These are phyloP conservation scores for Colletotrichum viniferum DNA, from an alignment of 2,329 filamentous ascomycete genomes.

Conservation along the genomic window DNA sequence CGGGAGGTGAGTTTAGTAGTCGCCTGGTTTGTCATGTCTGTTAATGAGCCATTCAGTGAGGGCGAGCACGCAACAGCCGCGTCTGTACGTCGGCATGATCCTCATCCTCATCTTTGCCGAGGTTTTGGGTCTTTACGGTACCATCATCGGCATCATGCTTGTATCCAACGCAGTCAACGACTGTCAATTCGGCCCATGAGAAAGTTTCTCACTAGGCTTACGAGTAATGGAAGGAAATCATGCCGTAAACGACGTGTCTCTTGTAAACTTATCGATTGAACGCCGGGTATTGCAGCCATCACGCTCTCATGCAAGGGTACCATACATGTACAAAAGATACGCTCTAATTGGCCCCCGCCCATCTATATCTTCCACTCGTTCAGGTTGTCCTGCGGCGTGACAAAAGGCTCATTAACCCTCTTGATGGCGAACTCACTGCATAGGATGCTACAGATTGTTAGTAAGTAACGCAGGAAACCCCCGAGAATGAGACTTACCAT, in stretches of 20 bases:
- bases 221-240: neutral
- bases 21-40: neutral
- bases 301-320: slow-evolving; percentile 10
- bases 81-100: slow-evolving; percentile 51
- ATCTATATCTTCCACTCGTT: slow-evolving; percentile 78
- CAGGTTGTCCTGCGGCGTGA: slow-evolving; percentile 72
- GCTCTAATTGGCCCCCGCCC: neutral
- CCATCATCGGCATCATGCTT: slow-evolving; percentile 54
- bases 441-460: slow-evolving; percentile 68
- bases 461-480: neutral
- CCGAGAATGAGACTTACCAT: slow-evolving; percentile 63
- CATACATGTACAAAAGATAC: slow-evolving; percentile 4
- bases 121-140: slow-evolving; percentile 49
- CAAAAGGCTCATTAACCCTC: slow-evolving; percentile 91
- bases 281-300: slow-evolving; percentile 20
- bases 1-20: slow-evolving; percentile 38
- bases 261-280: neutral
- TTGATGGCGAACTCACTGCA: slow-evolving; percentile 96
- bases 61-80: slow-evolving; percentile 51
- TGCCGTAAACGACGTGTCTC: neutral
- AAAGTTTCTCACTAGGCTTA: neutral
- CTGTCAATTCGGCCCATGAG: neutral
- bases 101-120: slow-evolving; percentile 53
- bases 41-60: slow-evolving; percentile 34
- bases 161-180: slow-evolving; percentile 34